These are phyloP conservation scores for Glycine latifolia DNA, from an alignment of 306 rosid genomes.

Conservation along the genomic window DNA sequence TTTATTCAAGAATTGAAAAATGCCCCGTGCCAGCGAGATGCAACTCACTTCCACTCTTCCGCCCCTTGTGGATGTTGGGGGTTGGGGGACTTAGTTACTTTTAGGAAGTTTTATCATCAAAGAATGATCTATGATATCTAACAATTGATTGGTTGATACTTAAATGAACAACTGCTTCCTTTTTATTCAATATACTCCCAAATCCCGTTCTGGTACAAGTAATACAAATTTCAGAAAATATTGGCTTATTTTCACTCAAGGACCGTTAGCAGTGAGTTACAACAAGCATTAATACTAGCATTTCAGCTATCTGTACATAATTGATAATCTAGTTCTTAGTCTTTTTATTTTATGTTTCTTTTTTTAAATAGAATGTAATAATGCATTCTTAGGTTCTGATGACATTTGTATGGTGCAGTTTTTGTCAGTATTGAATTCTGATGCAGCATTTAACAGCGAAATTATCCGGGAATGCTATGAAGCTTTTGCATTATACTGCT, in stretches of 20 bases:
- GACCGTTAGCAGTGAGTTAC: constrained; percentile 27
- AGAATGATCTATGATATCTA: constrained; percentile 15
- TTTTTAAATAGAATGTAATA: background rate
- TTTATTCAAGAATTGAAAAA: background rate
- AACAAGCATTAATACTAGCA: constrained; percentile 23
- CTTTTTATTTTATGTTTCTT: background rate
- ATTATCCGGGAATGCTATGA: constrained; percentile 93
- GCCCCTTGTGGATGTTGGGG: background rate
- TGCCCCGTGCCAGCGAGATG: background rate
- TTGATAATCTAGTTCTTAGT: background rate
- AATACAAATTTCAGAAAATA: constrained; percentile 33
- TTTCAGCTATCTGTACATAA: constrained; percentile 22
- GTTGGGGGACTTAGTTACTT: background rate
- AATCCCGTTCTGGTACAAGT: background rate
- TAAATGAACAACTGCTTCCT: background rate
- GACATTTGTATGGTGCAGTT: constrained; percentile 67
- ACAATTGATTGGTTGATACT: constrained; percentile 21
- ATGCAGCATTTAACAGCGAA: constrained; percentile 94
- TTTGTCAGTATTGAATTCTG: constrained; percentile 84
- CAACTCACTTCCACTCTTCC: background rate
- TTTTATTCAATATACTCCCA: background rate
- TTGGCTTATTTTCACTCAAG: constrained; percentile 25
- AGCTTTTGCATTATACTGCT: constrained; percentile 99
- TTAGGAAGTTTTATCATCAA: background rate
- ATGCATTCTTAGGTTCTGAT: constrained; percentile 26